Conservation (phyloP, 192 early-diverging fungal genomes). For the Rhizoclosmatium sp. region DNA sequence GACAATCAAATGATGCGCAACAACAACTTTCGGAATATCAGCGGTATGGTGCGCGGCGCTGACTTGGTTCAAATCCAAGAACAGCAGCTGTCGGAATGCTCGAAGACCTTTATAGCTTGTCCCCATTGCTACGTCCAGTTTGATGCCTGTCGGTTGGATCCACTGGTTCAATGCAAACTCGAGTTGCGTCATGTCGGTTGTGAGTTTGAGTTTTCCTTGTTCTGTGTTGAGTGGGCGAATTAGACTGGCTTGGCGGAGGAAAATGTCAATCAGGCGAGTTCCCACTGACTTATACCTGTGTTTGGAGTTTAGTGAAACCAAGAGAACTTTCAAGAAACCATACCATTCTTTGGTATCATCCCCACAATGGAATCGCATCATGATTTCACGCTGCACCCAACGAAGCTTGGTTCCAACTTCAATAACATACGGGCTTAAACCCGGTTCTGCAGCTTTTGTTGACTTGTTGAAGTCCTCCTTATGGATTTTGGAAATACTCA, state of each 20-base stretch:
- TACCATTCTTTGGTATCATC: constrained; percentile 69
- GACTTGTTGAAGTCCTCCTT: constrained; percentile 66
- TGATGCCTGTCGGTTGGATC: constrained; percentile 62
- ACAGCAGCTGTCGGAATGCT: constrained; percentile 69
- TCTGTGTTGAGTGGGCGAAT: constrained; percentile 66
- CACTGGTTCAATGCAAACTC: constrained; percentile 74
- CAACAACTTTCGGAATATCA: constrained; percentile 52
- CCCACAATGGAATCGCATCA: constrained; percentile 66
- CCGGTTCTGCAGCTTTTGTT: constrained; percentile 39
- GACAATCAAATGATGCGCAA: constrained; percentile 71
- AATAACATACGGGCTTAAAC: constrained; percentile 63
- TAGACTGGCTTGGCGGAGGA: constrained; percentile 73
- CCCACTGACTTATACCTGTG: constrained; percentile 55
- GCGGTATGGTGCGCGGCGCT: constrained; percentile 57
- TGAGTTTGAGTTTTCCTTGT: constrained; percentile 69
- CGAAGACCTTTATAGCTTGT: constrained; percentile 65
- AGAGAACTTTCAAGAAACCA: background rate
- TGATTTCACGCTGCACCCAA: constrained; percentile 65
- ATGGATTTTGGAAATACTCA: constrained; percentile 67
- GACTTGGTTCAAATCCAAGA: constrained; percentile 67
- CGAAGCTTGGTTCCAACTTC: constrained; percentile 66
- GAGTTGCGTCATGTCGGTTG: constrained; percentile 75
- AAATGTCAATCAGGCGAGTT: constrained; percentile 59
- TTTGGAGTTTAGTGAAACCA: background rate
- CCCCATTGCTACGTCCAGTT: constrained; percentile 64